Percentiles rank a stretch among this genome's conserved stretches.
Conservation (phyloP, 1,139 yeast species). For the Suhomyces bribrorum region DNA sequence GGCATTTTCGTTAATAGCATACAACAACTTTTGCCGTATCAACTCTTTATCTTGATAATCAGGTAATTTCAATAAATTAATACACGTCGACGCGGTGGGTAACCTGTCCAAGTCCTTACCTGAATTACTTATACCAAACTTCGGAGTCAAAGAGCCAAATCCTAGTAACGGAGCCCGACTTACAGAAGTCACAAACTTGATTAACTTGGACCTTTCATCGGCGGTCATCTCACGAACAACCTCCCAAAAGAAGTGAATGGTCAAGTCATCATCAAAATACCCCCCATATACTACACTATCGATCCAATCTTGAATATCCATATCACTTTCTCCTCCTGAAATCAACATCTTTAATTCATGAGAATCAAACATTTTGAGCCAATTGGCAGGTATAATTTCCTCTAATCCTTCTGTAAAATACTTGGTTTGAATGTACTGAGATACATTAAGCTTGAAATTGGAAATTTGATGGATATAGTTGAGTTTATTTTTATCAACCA, state of each 20-base stretch:
- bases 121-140: conserved; percentile 75
- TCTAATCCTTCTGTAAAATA: conserved; percentile 73
- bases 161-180: conserved; percentile 92
- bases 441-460: conserved; percentile 71
- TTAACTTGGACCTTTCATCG: conserved; percentile 59
- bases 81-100: conserved; percentile 94
- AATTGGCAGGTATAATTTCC: conserved; percentile 64
- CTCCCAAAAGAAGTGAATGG: conserved; percentile 71
- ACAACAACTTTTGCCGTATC: conserved; percentile 63
- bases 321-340: conserved; percentile 71
- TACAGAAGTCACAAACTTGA: conserved; percentile 89
- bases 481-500: conserved; percentile 61
- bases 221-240: conserved; percentile 67
- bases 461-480: conserved; percentile 80
- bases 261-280: conserved; percentile 54
- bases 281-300: conserved; percentile 69
- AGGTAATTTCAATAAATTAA: conserved; percentile 82
- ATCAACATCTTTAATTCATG: conserved; percentile 80
- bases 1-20: conserved; percentile 77
- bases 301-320: conserved; percentile 70
- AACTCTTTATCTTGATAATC: conserved; percentile 65
- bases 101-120: conserved; percentile 58
- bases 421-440: conserved; percentile 58
- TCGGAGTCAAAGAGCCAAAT: conserved; percentile 70
- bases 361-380: conserved; percentile 86